Percentiles rank a stretch among this genome's conserved stretches.
Conservation (phyloP, 306 rosid species). For the Lathyrus aphaca region DNA sequence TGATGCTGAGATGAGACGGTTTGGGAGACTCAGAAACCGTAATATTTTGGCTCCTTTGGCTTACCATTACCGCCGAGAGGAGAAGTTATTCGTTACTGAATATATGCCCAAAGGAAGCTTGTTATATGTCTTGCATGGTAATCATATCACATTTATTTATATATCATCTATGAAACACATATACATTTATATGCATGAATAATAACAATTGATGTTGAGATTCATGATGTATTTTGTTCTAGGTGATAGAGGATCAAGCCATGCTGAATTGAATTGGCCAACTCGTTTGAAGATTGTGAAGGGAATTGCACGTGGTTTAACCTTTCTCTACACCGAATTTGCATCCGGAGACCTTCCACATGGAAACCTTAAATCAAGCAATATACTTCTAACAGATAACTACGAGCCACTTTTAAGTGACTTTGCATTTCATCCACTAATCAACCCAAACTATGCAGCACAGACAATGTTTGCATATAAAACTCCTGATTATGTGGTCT, state of each 20-base stretch:
- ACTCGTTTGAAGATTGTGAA: constrained; percentile 66
- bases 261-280: constrained; percentile 75
- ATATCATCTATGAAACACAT: not conserved
- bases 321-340: constrained; percentile 63
- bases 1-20: constrained; percentile 76
- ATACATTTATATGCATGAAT: not conserved
- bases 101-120: constrained; percentile 87
- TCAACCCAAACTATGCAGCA: constrained; percentile 51
- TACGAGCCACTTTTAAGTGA: constrained; percentile 74
- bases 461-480: constrained; percentile 75
- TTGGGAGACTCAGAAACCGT: constrained; percentile 63
- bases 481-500: constrained; percentile 57
- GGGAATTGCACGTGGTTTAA: constrained; percentile 70
- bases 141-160: not conserved
- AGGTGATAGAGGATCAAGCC: constrained; percentile 85
- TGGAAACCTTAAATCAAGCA: constrained; percentile 95
- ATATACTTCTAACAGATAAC: constrained; percentile 56
- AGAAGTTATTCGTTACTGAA: constrained; percentile 73
- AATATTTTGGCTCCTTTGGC: constrained; percentile 75
- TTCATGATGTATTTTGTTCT: not conserved
- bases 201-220: not conserved
- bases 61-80: constrained; percentile 84
- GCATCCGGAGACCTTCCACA: constrained; percentile 70
- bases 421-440: constrained; percentile 66
- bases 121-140: constrained; percentile 85